Percentiles rank a stretch among this genome's conserved stretches.
Evolutionary conservation across 2,329 filamentous ascomycete genomes (phyloP).

Genomic region (Colletotrichum camelliae): DNA sequence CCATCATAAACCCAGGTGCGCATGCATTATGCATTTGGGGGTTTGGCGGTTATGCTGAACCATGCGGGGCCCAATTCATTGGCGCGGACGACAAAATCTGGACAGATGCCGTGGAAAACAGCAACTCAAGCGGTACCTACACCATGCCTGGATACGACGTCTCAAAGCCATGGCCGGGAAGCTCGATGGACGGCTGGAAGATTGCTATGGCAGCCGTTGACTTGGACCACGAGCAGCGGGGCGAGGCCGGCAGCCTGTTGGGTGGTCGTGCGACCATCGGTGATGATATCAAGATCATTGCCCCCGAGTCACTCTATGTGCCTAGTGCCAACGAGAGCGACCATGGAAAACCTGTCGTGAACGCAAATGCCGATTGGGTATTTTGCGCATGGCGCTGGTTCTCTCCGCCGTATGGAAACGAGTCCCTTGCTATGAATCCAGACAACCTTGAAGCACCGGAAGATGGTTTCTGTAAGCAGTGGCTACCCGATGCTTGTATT

Average conservation of each 20-base stretch:
- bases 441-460: neutral
- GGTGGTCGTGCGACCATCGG: neutral
- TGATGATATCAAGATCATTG: neutral
- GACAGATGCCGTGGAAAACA: neutral
- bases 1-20: neutral
- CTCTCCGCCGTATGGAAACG: neutral
- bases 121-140: neutral
- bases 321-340: neutral
- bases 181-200: neutral
- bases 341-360: neutral
- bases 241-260: neutral
- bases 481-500: neutral
- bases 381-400: neutral
- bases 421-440: neutral
- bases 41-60: neutral
- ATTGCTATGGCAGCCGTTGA: neutral
- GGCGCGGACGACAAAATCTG: neutral
- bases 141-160: neutral
- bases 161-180: neutral
- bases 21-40: neutral
- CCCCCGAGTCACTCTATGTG: neutral
- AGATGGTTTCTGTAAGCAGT: neutral
- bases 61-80: neutral
- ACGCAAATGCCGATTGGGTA: neutral
- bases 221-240: neutral